Evolutionary conservation across 352 stramenopile species (phyloP), one percentile per base, ranked within the genome.

Genomic region (Globisporangium nunn): DNA sequence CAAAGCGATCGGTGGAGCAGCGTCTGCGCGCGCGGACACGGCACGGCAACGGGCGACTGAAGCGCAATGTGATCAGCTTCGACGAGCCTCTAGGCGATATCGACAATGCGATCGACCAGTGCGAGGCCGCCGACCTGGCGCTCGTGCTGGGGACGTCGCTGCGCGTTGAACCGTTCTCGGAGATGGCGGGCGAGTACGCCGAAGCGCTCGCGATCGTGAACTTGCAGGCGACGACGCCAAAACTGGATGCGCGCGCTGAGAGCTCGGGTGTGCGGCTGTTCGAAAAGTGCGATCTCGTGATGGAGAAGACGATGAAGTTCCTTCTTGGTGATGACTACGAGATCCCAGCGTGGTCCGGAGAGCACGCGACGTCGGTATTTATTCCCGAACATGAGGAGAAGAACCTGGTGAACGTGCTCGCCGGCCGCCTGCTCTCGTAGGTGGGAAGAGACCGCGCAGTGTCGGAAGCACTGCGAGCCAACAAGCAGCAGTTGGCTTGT

Each of bases 1-100:
- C 75, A 8, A 89, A 87, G 64, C 63, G 81, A 2, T 66, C 74
- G 0, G 55, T 89, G 14, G 71, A 84, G 52, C 75, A 87, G 63
- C 68, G 82, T 29, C 61, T 89, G 40, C 56, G 76, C 31, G 81
- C 78, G 33, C 78, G 82, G 29, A 93, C 82, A 33, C 72, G 82
- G 3, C 80, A 91, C 58, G 80, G 82, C 39, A 93, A 93, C 43
- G 82, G 82, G 3, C 66, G 80, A 3, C 67, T 93, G 39, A 82
- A 84, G 61, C 70, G 82, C 41, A 81, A 93, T 45, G 82, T 93
- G 17, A 85, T 93, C 47, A 76, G 78, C 29, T 93, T 93, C 66
- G 80, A 93, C 59, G 76, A 91, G 50, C 80, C 80, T 0, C 63
- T 93, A 52, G 82, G 76, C 6, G 82, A 93, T 50, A 93, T 93